Conservation (phyloP, 768 basidiomycete genomes). For the Pulveroboletus sp. region DNA sequence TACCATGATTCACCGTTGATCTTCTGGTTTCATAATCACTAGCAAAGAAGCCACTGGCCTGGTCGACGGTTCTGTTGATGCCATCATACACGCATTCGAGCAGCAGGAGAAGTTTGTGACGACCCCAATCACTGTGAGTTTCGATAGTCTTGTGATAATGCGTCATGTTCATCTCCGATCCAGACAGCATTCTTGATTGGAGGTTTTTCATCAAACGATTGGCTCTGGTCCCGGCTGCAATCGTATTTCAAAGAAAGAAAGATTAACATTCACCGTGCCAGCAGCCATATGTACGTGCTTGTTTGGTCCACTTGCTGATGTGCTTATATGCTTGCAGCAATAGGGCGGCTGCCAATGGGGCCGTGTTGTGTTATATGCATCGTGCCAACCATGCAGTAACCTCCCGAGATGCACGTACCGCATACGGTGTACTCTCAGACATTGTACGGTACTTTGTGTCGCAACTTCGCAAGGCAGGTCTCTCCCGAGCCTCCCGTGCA, state of each 20-base stretch:
- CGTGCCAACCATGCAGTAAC: no score
- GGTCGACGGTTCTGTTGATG: constrained; percentile 7
- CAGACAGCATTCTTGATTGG: constrained; percentile 15
- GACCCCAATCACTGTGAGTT: neutral
- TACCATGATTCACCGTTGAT: no score
- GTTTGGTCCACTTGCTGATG: no score
- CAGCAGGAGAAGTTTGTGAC: constrained; percentile 1
- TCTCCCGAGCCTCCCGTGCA: no score
- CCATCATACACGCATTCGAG: constrained; percentile 11
- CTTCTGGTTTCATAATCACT: neutral
- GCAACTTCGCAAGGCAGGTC: no score
- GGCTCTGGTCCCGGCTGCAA: constrained; percentile 5
- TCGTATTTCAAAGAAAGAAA: constrained; percentile 7
- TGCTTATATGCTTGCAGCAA: neutral
- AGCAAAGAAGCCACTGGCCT: constrained; percentile 10
- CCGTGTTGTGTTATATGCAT: no score
- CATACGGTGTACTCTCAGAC: no score
- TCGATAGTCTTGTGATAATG: neutral
- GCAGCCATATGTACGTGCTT: constrained; percentile 8
- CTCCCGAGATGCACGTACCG: no score
- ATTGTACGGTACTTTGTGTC: no score
- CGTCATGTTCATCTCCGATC: neutral
- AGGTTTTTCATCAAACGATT: constrained; percentile 5
- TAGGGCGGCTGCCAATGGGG: neutral
- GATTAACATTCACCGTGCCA: constrained; percentile 4